Base-by-base conservation (phyloP, 2,329 filamentous ascomycete species). In the Penicillium sp. region DNA sequence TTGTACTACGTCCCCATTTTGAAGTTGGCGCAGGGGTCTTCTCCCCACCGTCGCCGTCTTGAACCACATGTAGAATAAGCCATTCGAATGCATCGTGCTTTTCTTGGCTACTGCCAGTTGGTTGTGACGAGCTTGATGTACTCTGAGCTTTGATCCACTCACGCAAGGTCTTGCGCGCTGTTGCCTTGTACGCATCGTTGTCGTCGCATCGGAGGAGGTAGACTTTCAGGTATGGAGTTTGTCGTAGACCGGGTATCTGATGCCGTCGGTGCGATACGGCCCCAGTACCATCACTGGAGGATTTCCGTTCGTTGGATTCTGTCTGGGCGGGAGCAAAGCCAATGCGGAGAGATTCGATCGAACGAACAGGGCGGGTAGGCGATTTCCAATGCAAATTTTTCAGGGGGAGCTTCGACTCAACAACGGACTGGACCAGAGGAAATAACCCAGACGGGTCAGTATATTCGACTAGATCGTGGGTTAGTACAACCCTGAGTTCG, bases 311-410 rank as follows among this genome's bases (percentile, higher is more conserved):
- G 23, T 61, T 60, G 5, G 62, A 37, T n/a, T 68, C 64, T 53
- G 60, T 79, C 67, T 76, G 85, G 73, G 84, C 79, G 7, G 87
- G 83, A n/a, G 92, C 80, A 55, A 97, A 86, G 58, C 96, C 92
- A 66, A 97, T 85, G 68, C 97, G 91, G 36, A 99, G 84, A 11
- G 91, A 92, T 68, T 92, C 89, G 71, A 99, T 99, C 13, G 94
- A 97, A 62, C 94, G 89, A 31, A 97, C 79, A 2, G 94, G 94
- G 0, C 94, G 89, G 24, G 89, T 88, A 57, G 95, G 91, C 13
- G 94, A 96, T 73, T 97, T 95, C 94, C 94, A 99, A 70, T 97
- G 91, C 42, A 99, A 85, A 68, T 97, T 95, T 60, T 87, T 89
- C 33, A 99, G 81, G 29, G 94, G 94, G 0, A 97, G 82, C 51